Evolutionary conservation across 2,329 filamentous ascomycete species (phyloP).

Genomic region (Verruconis gallopava): DNA sequence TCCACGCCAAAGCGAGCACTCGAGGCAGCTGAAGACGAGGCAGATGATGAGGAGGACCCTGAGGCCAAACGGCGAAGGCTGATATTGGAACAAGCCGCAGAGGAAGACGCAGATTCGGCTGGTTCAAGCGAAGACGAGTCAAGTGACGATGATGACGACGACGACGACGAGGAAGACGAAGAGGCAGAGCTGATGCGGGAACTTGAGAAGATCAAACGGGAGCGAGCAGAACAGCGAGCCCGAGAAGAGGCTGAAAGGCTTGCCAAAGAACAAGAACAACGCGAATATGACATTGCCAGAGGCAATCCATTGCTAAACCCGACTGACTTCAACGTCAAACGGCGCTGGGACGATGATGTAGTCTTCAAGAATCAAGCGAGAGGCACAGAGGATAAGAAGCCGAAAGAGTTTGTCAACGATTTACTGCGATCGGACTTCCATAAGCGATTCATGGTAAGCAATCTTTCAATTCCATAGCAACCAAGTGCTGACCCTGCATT

Average conservation of each 20-base stretch:
- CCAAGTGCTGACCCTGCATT: background rate
- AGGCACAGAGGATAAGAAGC: slow-evolving; percentile 82
- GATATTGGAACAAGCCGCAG: slow-evolving; percentile 75
- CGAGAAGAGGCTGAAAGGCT: slow-evolving; percentile 69
- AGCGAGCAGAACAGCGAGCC: slow-evolving; percentile 69
- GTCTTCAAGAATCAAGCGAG: slow-evolving; percentile 98
- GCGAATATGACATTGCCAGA: slow-evolving; percentile 77
- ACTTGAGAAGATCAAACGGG: slow-evolving; percentile 83
- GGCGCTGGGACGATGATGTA: slow-evolving; percentile 92
- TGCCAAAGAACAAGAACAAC: slow-evolving; percentile 68
- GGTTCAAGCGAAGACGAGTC: slow-evolving; percentile 40
- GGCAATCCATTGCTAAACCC: slow-evolving; percentile 85
- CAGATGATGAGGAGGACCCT: slow-evolving; percentile 43
- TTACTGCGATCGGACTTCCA: slow-evolving; percentile 92
- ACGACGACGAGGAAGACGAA: slow-evolving; percentile 56
- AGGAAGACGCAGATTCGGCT: slow-evolving; percentile 73
- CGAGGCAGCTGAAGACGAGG: slow-evolving; percentile 34
- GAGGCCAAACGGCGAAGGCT: slow-evolving; percentile 68
- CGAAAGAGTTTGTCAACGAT: slow-evolving; percentile 97
- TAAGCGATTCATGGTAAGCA: slow-evolving; percentile 72
- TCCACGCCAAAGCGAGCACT: slow-evolving; percentile 50
- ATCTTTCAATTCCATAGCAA: background rate
- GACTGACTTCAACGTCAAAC: slow-evolving; percentile 82
- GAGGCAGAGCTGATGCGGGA: slow-evolving; percentile 84
- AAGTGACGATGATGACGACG: slow-evolving; percentile 33